Conservation (phyloP, 495 filamentous ascomycete species). For the Trichoderma asperelloides region DNA sequence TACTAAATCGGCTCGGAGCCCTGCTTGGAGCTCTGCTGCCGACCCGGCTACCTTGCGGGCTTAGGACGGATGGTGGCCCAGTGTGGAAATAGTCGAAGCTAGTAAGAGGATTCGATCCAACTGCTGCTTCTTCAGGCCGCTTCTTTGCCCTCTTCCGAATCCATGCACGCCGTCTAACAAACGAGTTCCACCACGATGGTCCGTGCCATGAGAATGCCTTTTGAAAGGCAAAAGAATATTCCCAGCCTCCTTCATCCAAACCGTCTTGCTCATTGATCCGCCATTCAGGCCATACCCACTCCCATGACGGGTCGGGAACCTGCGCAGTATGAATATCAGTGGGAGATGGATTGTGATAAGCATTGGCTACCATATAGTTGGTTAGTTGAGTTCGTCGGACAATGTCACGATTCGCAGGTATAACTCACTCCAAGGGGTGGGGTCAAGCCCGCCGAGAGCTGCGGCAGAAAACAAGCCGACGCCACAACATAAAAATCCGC, state of each 20-base stretch:
- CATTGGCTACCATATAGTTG: slow-evolving; percentile 39
- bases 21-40: slow-evolving; percentile 16
- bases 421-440: slow-evolving; percentile 57
- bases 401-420: background rate
- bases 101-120: slow-evolving; percentile 49
- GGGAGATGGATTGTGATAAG: slow-evolving; percentile 57
- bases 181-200: slow-evolving; percentile 84
- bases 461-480: slow-evolving; percentile 78
- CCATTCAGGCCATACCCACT: slow-evolving; percentile 94
- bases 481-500: slow-evolving; percentile 78
- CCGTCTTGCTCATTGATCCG: slow-evolving; percentile 83
- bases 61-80: slow-evolving; percentile 34
- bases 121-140: slow-evolving; percentile 22
- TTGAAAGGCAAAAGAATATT: slow-evolving; percentile 81
- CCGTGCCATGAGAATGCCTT: slow-evolving; percentile 82
- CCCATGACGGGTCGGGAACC: slow-evolving; percentile 90
- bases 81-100: slow-evolving; percentile 86
- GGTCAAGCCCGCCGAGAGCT: slow-evolving; percentile 82
- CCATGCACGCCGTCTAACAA: slow-evolving; percentile 84
- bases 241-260: slow-evolving; percentile 84
- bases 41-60: slow-evolving; percentile 14
- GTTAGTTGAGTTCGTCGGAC: background rate
- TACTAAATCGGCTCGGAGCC: slow-evolving; percentile 17
- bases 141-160: slow-evolving; percentile 71
- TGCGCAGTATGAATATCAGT: slow-evolving; percentile 88